phyloP scores from a whole-genome alignment of 164 flowering plant genomes.

The Chloranthus sessilifolius region DNA sequence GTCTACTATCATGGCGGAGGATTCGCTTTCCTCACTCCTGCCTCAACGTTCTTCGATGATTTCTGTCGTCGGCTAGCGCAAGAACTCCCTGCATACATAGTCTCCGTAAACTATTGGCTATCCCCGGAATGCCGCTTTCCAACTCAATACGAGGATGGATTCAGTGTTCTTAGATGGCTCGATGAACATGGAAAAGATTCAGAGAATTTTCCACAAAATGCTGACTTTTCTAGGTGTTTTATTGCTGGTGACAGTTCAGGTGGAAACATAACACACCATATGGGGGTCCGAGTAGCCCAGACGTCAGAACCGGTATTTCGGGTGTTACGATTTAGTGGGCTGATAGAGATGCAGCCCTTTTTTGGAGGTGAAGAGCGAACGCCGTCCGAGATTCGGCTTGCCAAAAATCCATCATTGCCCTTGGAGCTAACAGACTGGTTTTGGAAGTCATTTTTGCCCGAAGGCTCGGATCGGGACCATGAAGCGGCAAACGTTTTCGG shows the following conservation, averaged over 20 bases:
- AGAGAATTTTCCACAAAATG: conserved; percentile 11
- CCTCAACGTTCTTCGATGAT: conserved; percentile 11
- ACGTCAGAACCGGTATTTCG: background rate
- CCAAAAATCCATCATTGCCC: background rate
- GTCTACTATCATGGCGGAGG: conserved; percentile 32
- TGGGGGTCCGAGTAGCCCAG: conserved; percentile 21
- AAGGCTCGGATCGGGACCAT: conserved; percentile 19
- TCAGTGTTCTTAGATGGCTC: conserved; percentile 15
- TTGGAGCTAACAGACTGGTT: conserved; percentile 15
- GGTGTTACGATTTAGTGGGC: conserved; percentile 15
- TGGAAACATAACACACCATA: conserved; percentile 55
- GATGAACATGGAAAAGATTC: background rate
- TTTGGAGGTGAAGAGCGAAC: conserved; percentile 37
- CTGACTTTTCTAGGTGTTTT: conserved; percentile 25
- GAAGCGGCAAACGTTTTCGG: conserved; percentile 30
- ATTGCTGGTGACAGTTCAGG: conserved; percentile 66
- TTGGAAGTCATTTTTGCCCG: conserved; percentile 31
- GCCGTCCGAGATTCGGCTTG: conserved; percentile 21
- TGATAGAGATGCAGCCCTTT: conserved; percentile 19
- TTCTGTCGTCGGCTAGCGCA: conserved; percentile 19
- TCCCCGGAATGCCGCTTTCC: conserved; percentile 31
- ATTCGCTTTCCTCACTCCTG: conserved; percentile 12
- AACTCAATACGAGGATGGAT: conserved; percentile 28
- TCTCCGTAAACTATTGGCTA: conserved; percentile 37
- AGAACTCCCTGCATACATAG: conserved; percentile 18